A percentile compares a stretch with the other conserved stretches of the same genome.
Evolutionary conservation across 192 early-diverging fungal genomes (phyloP).

Genomic region (Rhizophagus prolifer): DNA sequence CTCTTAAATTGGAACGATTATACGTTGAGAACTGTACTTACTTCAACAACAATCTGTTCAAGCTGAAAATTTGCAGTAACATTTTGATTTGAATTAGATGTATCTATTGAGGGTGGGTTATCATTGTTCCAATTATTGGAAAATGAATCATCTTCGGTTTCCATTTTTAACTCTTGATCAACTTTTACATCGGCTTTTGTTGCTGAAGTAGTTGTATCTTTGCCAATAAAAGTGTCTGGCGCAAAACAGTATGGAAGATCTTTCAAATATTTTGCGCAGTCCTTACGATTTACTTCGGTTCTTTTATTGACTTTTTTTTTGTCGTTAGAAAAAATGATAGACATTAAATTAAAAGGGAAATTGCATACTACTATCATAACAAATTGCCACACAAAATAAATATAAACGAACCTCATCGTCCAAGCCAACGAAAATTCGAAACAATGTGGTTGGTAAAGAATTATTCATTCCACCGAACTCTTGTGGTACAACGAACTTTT

Average conservation of each 20-base stretch:
- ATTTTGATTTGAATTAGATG: not conserved
- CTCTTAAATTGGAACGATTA: not conserved
- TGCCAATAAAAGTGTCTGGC: slow-evolving; percentile 40
- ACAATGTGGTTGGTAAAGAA: slow-evolving; percentile 36
- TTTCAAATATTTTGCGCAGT: slow-evolving; percentile 76
- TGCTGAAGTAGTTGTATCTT: slow-evolving; percentile 31
- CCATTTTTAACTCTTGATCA: not conserved
- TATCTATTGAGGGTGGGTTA: slow-evolving; percentile 9
- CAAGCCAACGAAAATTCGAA: slow-evolving; percentile 42
- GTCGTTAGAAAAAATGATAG: not conserved
- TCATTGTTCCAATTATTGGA: slow-evolving; percentile 3
- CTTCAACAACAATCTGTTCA: slow-evolving; percentile 29
- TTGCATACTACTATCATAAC: not conserved
- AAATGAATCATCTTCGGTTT: slow-evolving; percentile 31
- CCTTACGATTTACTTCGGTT: slow-evolving; percentile 88
- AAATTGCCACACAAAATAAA: not conserved
- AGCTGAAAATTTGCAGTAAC: not conserved
- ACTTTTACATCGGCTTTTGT: slow-evolving; percentile 15
- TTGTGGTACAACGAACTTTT: slow-evolving; percentile 40
- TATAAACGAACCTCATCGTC: slow-evolving; percentile 33
- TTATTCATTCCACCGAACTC: slow-evolving; percentile 35
- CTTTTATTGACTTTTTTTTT: not conserved
- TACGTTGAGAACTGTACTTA: not conserved
- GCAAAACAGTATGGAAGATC: slow-evolving; percentile 60
- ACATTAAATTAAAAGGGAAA: not conserved